Base-by-base conservation (phyloP, 768 basidiomycete species). In the Boletus sp. region DNA sequence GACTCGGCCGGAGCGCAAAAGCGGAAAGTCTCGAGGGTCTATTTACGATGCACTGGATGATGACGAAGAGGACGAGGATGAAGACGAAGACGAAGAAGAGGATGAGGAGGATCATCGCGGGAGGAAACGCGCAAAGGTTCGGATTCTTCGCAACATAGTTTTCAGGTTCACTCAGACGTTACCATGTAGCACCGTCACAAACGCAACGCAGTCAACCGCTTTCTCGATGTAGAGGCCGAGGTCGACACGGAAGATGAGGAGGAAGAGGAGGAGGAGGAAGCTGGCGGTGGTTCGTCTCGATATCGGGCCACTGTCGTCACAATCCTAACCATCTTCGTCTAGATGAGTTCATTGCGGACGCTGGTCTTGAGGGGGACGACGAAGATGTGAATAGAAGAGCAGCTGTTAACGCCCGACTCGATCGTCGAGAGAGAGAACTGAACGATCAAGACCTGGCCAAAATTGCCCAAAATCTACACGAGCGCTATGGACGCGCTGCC, bases 201-300 rank as follows among this genome's bases (percentile, higher is more conserved):
- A 71, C 82, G 82, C 47, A 73, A 74, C 50, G 76, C 79, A 17
- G 79, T 83, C 25, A 89, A 83, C 68, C 85, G 87, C 59, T 99
- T 94, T 85, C 77, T 98, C 61, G 97, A 98, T 83, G 81, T 95
- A 53, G 93, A 96, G 74, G 94, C 93, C 51, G 93, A 93, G 68
- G 95, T 96, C 19, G 93, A 93, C 61, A 94, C 97, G 30, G 97
- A 98, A 19, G 97, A 98, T 4, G 96, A 97, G 34, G 97, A 98
- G 25, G 88, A 89, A 3, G 93, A 96, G 19, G 92, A 87, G 7
- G 90, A 90, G 4, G 88, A 89, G 19, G 90, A 91, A 50, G 81
- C 79, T 54, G 88, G 77, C 11, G 73, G 76, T 61, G 80, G 79
- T 80, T 42, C 17, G 78, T 65, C 38, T 47, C 40, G 29, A 21